Percentiles rank a stretch among this genome's conserved stretches.
These are phyloP conservation scores for Claviceps arundinis DNA, from an alignment of 2,329 filamentous ascomycete genomes.

Conservation along the genomic window DNA sequence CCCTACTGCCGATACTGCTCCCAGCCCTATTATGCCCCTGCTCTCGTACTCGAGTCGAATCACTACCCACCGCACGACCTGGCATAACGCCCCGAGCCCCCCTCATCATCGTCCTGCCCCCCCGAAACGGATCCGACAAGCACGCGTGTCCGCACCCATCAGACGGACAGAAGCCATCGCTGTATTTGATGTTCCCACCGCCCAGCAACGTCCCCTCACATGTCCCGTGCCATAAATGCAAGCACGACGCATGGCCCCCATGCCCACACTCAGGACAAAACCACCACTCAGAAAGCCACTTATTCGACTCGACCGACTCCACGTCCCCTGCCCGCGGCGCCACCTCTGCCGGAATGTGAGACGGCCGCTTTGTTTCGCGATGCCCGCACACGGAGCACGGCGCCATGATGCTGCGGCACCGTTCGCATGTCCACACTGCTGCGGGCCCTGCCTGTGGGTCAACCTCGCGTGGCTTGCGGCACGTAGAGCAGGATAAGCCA, in stretches of 20 bases:
- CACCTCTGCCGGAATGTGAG: conserved; percentile 21
- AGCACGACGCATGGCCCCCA: conserved; percentile 47
- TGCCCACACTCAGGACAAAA: conserved; percentile 50
- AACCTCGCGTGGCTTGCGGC: conserved; percentile 42
- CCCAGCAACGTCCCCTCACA: conserved; percentile 11
- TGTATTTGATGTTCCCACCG: conserved; percentile 19
- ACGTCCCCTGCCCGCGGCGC: conserved; percentile 13
- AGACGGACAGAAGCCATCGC: conserved; percentile 48
- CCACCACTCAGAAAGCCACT: conserved; percentile 40
- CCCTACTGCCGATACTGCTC: conserved; percentile 7
- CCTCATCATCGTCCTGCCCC: conserved; percentile 34
- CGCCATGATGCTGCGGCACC: conserved; percentile 38
- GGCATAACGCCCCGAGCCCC: conserved; percentile 13
- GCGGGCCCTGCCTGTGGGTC: conserved; percentile 29
- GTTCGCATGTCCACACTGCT: conserved; percentile 44
- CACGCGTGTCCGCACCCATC: conserved; percentile 53
- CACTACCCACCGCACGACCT: conserved; percentile 31
- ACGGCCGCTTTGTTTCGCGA: conserved; percentile 32
- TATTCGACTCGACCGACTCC: conserved; percentile 6
- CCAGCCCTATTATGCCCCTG: conserved; percentile 12
- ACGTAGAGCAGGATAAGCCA: conserved; percentile 40
- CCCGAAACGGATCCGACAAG: conserved; percentile 41
- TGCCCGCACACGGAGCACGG: conserved; percentile 48
- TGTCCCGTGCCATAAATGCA: conserved; percentile 44
- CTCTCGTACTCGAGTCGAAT: conserved; percentile 17